Percentiles rank a stretch among this genome's conserved stretches.
Conservation (phyloP, 371 early-diverging fungal species). For the Vairimorpha ceranae region DNA sequence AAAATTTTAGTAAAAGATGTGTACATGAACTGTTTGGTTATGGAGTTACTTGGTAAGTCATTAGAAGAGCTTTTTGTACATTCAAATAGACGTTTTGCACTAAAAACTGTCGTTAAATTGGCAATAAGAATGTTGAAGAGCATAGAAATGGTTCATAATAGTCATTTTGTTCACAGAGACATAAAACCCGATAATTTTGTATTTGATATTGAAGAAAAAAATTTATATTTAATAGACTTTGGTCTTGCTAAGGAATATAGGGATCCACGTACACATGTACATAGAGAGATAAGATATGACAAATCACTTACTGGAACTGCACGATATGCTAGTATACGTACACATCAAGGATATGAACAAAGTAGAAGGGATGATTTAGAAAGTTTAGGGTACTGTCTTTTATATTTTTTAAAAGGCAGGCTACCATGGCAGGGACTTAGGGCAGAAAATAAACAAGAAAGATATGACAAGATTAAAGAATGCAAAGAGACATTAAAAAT, state of each 20-base stretch:
- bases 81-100: conserved; percentile 84
- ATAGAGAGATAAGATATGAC: conserved; percentile 89
- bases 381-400: conserved; percentile 89
- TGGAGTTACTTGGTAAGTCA: conserved; percentile 93
- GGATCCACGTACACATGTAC: conserved; percentile 84
- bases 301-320: conserved; percentile 98
- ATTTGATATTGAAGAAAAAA: conserved; percentile 84
- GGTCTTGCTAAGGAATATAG: conserved; percentile 95
- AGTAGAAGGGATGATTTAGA: conserved; percentile 97
- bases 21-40: conserved; percentile 67
- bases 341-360: conserved; percentile 94
- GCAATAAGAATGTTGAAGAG: conserved; percentile 94
- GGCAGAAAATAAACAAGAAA: conserved; percentile 92
- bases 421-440: conserved; percentile 99
- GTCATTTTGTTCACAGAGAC: conserved; percentile 90
- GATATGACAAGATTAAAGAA: conserved; percentile 96
- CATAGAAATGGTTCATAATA: conserved; percentile 89
- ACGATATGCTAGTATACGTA: conserved; percentile 93
- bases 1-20: conserved; percentile 53
- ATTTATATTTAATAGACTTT: conserved; percentile 95
- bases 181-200: conserved; percentile 99
- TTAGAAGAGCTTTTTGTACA: conserved; percentile 95
- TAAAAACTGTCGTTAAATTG: conserved; percentile 91
- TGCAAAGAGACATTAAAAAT: conserved; percentile 94
- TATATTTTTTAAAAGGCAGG: conserved; percentile 94